Evolutionary conservation across 2,329 filamentous ascomycete genomes (phyloP), one percentile per base, ranked within the genome.

Genomic region (Paramyrothecium sp.): DNA sequence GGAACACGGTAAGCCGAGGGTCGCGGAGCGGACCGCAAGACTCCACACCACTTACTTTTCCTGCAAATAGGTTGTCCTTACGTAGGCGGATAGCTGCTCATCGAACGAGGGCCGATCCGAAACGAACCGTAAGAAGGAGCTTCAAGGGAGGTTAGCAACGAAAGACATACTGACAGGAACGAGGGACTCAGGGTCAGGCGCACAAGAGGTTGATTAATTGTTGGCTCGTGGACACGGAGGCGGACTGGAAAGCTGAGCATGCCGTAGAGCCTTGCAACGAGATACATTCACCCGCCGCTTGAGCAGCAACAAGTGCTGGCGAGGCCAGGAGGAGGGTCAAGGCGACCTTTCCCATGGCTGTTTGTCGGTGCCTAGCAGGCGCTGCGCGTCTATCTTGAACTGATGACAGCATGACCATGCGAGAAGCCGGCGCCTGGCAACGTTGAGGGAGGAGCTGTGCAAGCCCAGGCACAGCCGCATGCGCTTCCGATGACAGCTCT

Each of bases 91-190:
- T 68, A 99, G 76, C 67, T 89, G 83, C 47, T 80, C 72, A 72
- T 99, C 95, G 71, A 99, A 99, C 10, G 89, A 85, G 55, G 82
- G 75, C 17, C 83, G 82, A 70, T 89, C 88, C 49, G 89, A 89
- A 65, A 98, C 95, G 72, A 84, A 91, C 62, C 86, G 80, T 63
- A 99, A 84, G 72, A 98, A 99, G 51, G 92, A 88, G 76, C 93
- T 96, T 69, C 51, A 41, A 26, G n/a, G n/a, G 51, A 56, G 51
- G 54, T 71, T 54, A 69, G 59, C 49, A 22, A 16, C n/a, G n/a
- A n/a, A n/a, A n/a, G n/a, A n/a, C n/a, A n/a, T n/a, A n/a, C n/a
- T n/a, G n/a, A n/a, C n/a, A n/a, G n/a, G n/a, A n/a, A n/a, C n/a
- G n/a, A n/a, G n/a, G n/a, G n/a, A n/a, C n/a, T n/a, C n/a, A n/a